Evolutionary conservation across 768 basidiomycete genomes (phyloP).

Genomic region (Pulveroboletus ravenelii): DNA sequence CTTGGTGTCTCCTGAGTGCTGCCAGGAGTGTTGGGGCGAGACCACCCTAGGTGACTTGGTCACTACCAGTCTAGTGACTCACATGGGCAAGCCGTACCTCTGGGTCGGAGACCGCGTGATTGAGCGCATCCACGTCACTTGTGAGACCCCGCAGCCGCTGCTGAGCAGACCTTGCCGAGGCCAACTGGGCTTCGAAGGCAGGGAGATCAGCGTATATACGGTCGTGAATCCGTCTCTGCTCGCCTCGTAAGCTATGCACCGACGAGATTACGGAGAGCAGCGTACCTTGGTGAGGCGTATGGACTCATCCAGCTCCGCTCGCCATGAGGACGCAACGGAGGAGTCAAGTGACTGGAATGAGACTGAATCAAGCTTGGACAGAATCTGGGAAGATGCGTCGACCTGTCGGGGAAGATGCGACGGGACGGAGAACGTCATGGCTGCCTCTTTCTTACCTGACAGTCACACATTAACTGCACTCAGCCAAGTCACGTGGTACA

Average conservation of each 20-base stretch:
- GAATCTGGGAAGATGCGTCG: constrained; percentile 68
- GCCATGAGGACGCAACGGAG: constrained; percentile 61
- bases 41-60: constrained; percentile 49
- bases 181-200: constrained; percentile 58
- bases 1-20: constrained; percentile 54
- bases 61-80: constrained; percentile 4
- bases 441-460: constrained; percentile 1
- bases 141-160: constrained; percentile 49
- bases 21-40: constrained; percentile 56
- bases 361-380: constrained; percentile 64
- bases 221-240: constrained; percentile 64
- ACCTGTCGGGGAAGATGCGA: constrained; percentile 66
- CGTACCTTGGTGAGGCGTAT: constrained; percentile 68
- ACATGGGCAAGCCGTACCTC: constrained; percentile 42
- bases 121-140: constrained; percentile 49
- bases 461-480: neutral
- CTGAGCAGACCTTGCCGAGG: constrained; percentile 61
- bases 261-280: neutral
- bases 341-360: constrained; percentile 56
- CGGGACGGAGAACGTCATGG: constrained; percentile 74
- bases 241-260: neutral
- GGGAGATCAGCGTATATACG: constrained; percentile 63
- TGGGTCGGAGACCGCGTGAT: constrained; percentile 48
- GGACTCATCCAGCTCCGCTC: constrained; percentile 65
- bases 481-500: constrained; percentile 17